Base-by-base conservation (phyloP, 352 stramenopile species). In the Pythium phragmitis region DNA sequence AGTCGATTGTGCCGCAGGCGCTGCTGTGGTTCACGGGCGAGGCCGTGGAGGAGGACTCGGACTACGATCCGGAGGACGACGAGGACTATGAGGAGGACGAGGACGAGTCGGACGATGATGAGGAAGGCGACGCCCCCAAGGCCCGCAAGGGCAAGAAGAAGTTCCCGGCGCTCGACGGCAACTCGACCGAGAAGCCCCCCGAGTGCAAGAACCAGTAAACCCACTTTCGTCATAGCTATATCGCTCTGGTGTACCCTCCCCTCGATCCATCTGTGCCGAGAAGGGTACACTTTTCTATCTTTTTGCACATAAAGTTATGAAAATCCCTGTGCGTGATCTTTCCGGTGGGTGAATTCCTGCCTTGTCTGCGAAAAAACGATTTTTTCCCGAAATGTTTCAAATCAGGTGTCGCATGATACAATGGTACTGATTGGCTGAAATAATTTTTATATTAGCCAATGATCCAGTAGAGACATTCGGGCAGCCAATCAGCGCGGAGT, bases 131-230 rank as follows among this genome's bases (percentile, higher is more conserved):
- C 43, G 69, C 69, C 17, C 74, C 73, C 33, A 82, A 81, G 62
- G 55, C 54, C 33, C 72, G 71, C 60, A 79, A 80, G 70, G 66
- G 70, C 34, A 92, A 89, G 74, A 91, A 91, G 74, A 89, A 91
- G 65, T 88, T 88, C 72, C 79, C 85, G 17, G 80, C 77, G 46
- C 75, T 94, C 13, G 80, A 92, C 37, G 72, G 76, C 52, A 73
- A 74, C 52, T 91, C 85, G 55, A 87, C 78, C 23, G 84, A 94
- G 74, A 92, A 94, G 74, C 86, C 86, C 42, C 83, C 83, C 50
- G 86, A 94, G 81, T 94, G 86, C 81, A 94, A 94, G 78, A 94
- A 94, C 76, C 86, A 94, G 75, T 94, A 89, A 91, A 47, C 6
- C 17, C 13, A n/a, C 9, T 37, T 28, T 14, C 43, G 3, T 39